Conservation (phyloP, 768 basidiomycete genomes). For the Boletus edulis region DNA sequence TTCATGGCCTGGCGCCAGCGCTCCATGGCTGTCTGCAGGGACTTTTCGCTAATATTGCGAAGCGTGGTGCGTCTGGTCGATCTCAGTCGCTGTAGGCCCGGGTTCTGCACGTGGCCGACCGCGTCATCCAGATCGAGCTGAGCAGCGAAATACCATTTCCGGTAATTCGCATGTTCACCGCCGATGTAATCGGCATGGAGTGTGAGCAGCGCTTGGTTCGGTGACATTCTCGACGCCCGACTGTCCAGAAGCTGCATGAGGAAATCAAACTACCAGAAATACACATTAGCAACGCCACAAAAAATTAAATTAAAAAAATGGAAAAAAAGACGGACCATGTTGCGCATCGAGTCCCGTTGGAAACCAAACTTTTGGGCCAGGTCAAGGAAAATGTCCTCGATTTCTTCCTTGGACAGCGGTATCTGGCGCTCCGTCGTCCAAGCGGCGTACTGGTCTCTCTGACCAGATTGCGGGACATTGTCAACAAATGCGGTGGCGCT, state of each 20-base stretch:
- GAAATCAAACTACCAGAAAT: constrained; percentile 76
- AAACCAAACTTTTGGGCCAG: constrained; percentile 99
- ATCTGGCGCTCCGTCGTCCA: constrained; percentile 92
- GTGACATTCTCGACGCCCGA: constrained; percentile 95
- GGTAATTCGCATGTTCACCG: constrained; percentile 97
- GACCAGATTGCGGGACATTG: constrained; percentile 50
- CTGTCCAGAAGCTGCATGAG: constrained; percentile 97
- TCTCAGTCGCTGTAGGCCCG: constrained; percentile 80
- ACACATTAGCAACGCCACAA: constrained; percentile 7
- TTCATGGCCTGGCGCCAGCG: constrained; percentile 98
- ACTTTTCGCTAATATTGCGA: constrained; percentile 57
- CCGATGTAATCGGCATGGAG: constrained; percentile 99
- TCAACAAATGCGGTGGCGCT: constrained; percentile 72
- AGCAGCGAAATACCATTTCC: constrained; percentile 99
- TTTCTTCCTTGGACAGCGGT: constrained; percentile 98
- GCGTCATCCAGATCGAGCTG: constrained; percentile 99
- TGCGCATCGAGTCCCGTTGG: constrained; percentile 91
- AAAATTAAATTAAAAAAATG: not conserved
- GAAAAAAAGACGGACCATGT: constrained; percentile 65
- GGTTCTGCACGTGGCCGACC: constrained; percentile 88
- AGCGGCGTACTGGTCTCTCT: constrained; percentile 86
- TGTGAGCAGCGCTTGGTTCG: constrained; percentile 91
- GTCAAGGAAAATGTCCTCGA: constrained; percentile 97
- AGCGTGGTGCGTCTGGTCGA: constrained; percentile 62
- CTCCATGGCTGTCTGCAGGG: constrained; percentile 79